Evolutionary conservation across 768 basidiomycete genomes (phyloP), one percentile per base, ranked within the genome.

Genomic region (Tulasnella calospora): DNA sequence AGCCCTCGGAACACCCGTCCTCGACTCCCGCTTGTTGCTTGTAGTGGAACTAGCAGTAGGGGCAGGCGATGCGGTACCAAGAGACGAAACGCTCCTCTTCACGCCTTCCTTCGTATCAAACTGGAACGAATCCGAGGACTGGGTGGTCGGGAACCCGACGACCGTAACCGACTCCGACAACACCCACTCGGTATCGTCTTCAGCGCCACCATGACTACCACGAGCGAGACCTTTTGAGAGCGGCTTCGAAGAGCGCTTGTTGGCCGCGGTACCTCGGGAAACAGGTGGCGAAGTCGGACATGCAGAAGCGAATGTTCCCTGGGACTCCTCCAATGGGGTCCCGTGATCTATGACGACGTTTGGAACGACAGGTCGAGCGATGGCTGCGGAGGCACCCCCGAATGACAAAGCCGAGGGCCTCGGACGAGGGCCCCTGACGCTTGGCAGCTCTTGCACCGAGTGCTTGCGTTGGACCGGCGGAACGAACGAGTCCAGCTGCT

Each of bases 21-120:
- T 51, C 47, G 47, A 51, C 23, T 51, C 47, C 19, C 47, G 47
- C 47, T 23, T 51, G 21, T 2, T n/a, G 9, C 47, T 10, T 15
- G 41, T 15, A 1, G 41, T 44, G 41, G 41, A 15, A 3, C 15
- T 23, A 51, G 21, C 47, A 51, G 23, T 6, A 6, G 21, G 47
- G 9, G 47, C 47, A 51, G 47, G 47, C 47, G 47, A n/a, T 19
- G 23, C 47, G 23, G 21, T 51, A 5, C 47, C 47, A 51, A 51
- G 21, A 51, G 47, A 51, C 21, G 61, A 30, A 12, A 15, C 61
- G 10, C 61, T 67, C 30, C 61, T 27, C 61, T 67, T 67, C 61
- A 67, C 61, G 61, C 61, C 61, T 67, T 67, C 61, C 61, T 67
- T 67, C 30, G 61, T 67, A 67, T 67, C 61, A 9, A 67, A 67